A percentile compares a stretch with the other conserved stretches of the same genome.
phyloP scores from a whole-genome alignment of 768 basidiomycete genomes.

The Lactarius psammicola region DNA sequence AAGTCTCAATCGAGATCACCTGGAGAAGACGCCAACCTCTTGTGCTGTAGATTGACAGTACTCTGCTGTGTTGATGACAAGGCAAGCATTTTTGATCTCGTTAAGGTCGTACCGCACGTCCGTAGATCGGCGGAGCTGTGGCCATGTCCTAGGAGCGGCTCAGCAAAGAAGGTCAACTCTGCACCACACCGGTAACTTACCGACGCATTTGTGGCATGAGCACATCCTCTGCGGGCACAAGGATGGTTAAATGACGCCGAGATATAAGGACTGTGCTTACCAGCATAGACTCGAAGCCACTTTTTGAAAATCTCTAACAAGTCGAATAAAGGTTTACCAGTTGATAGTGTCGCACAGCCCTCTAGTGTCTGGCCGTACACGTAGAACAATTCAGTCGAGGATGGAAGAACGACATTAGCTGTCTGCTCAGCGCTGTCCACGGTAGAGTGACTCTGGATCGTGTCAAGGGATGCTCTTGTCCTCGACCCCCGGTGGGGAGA shows the following conservation, averaged over 20 bases:
- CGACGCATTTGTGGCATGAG: conserved; percentile 70
- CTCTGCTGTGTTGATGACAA: conserved; percentile 96
- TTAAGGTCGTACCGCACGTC: conserved; percentile 76
- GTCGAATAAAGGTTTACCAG: conserved; percentile 79
- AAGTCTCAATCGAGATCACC: background rate
- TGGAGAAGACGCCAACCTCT: conserved; percentile 52
- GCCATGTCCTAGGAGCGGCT: conserved; percentile 39
- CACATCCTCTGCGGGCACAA: conserved; percentile 71
- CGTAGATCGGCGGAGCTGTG: conserved; percentile 58
- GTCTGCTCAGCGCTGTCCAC: conserved; percentile 46
- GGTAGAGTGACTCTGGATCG: conserved; percentile 39
- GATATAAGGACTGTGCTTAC: conserved; percentile 41
- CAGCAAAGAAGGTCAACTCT: conserved; percentile 2
- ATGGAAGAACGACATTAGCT: conserved; percentile 73
- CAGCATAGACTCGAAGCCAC: conserved; percentile 92
- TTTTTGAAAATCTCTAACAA: conserved; percentile 82
- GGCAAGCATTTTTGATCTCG: conserved; percentile 78
- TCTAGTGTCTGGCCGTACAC: conserved; percentile 95
- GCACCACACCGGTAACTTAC: conserved; percentile 39
- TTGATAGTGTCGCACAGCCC: conserved; percentile 88
- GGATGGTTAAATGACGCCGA: conserved; percentile 22
- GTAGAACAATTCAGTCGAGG: conserved; percentile 95
- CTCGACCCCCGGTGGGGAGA: conserved; percentile 68
- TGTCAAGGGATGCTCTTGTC: conserved; percentile 68
- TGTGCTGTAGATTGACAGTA: conserved; percentile 91